Percentiles rank a stretch among this genome's conserved stretches.
Evolutionary conservation across 306 rosid species (phyloP).

Genomic region (Hippophae tibetana): DNA sequence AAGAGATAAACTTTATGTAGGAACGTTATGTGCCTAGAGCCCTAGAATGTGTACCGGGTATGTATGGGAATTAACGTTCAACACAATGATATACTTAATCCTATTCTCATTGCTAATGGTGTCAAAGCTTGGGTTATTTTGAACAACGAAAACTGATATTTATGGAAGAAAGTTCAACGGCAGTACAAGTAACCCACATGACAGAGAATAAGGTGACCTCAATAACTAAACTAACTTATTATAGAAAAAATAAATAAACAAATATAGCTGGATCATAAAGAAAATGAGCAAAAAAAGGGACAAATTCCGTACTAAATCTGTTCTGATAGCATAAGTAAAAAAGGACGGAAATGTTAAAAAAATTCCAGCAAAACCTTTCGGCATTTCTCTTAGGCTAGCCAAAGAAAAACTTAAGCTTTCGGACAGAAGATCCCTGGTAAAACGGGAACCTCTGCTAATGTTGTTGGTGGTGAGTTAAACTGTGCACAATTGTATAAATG

Average conservation of each 20-base stretch:
- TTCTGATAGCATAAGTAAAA: conserved; percentile 25
- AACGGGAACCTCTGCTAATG: conserved; percentile 60
- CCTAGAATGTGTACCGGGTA: too few species aligned
- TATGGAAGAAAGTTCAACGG: too few species aligned
- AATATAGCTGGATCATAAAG: conserved; percentile 14
- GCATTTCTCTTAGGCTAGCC: neutral
- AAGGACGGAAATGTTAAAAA: conserved; percentile 26
- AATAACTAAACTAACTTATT: conserved; percentile 24
- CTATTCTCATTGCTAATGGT: too few species aligned
- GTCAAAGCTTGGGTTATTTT: too few species aligned
- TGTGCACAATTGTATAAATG: conserved; percentile 44
- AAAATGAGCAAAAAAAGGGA: conserved; percentile 4
- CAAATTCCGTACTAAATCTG: conserved; percentile 27
- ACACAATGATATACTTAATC: too few species aligned
- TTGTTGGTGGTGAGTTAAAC: conserved; percentile 32
- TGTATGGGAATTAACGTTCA: too few species aligned
- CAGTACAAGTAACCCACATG: neutral
- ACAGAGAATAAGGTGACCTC: neutral
- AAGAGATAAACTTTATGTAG: too few species aligned
- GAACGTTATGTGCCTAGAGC: too few species aligned
- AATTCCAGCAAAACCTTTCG: conserved; percentile 40
- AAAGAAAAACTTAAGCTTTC: conserved; percentile 8
- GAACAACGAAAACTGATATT: too few species aligned
- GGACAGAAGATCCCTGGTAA: conserved; percentile 62
- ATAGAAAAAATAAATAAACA: conserved; percentile 13